phyloP scores from a whole-genome alignment of 73 alveolate species.

The Paraurostyla sp. region DNA sequence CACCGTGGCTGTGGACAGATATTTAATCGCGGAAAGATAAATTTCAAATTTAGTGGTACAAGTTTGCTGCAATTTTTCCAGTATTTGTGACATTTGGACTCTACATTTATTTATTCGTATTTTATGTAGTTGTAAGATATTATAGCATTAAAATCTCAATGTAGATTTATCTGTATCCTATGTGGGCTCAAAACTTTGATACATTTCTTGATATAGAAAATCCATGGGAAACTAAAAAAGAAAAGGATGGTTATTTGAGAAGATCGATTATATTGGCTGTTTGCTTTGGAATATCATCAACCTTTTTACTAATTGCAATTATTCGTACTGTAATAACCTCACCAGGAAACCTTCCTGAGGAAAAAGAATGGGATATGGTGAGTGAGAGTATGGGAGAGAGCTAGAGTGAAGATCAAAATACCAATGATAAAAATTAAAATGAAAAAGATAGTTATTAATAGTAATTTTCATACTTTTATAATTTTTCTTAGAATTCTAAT shows the following conservation, averaged over 20 bases:
- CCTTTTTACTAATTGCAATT: constrained; percentile 5
- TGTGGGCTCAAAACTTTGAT: too few relatives aligned
- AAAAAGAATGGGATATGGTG: constrained; percentile 70
- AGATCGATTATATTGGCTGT: neutral
- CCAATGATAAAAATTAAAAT: neutral
- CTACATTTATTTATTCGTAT: neutral
- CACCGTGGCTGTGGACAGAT: neutral
- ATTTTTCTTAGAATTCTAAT: neutral
- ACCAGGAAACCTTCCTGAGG: constrained; percentile 72
- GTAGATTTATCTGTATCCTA: constrained; percentile 5
- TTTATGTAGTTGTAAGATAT: neutral
- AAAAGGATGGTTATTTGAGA: neutral
- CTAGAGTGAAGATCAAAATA: neutral
- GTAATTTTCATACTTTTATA: neutral
- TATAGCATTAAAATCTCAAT: neutral
- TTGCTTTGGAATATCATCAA: neutral
- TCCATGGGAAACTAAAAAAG: neutral
- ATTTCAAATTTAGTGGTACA: neutral
- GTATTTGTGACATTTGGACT: constrained; percentile 35
- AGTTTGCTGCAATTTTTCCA: neutral
- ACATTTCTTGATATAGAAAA: neutral
- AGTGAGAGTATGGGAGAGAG: neutral
- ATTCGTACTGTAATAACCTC: constrained; percentile 35
- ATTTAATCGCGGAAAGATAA: neutral
- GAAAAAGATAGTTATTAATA: neutral